Percentiles rank a stretch among this genome's conserved stretches.
These are phyloP conservation scores for Pythium pyrilobum DNA, from an alignment of 352 stramenopile species.

Conservation along the genomic window DNA sequence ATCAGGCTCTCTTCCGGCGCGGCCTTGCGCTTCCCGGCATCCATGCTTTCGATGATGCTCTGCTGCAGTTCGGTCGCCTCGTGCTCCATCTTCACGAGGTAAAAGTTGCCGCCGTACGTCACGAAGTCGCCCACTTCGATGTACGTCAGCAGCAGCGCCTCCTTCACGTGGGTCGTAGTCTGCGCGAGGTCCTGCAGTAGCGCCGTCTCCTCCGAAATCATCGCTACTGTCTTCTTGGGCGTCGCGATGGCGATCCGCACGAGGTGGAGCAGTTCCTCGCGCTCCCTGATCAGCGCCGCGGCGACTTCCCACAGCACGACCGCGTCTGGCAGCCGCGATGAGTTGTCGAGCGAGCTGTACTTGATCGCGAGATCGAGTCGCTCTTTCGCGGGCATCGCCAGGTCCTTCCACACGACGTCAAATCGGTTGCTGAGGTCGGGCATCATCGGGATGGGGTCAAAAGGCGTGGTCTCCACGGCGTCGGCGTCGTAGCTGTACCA, in stretches of 20 bases:
- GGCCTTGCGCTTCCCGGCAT: constrained; percentile 17
- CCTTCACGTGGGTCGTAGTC: constrained; percentile 32
- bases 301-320: constrained; percentile 59
- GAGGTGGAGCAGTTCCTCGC: constrained; percentile 48
- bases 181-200: constrained; percentile 43
- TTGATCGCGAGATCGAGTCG: constrained; percentile 71
- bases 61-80: constrained; percentile 39
- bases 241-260: constrained; percentile 22
- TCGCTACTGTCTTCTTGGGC: constrained; percentile 20
- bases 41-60: constrained; percentile 30
- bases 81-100: constrained; percentile 58
- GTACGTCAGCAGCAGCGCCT: constrained; percentile 58
- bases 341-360: constrained; percentile 57
- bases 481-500: constrained; percentile 55
- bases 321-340: constrained; percentile 47
- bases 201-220: constrained; percentile 33
- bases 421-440: constrained; percentile 58
- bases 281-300: constrained; percentile 42
- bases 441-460: constrained; percentile 61
- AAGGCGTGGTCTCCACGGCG: constrained; percentile 23
- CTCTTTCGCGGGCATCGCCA: constrained; percentile 51
- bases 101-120: constrained; percentile 56
- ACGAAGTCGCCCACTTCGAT: constrained; percentile 77
- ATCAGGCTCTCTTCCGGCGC: constrained; percentile 5
- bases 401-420: constrained; percentile 61